Conservation (phyloP, 2,329 filamentous ascomycete species). For the Stagonosporopsis tanaceti region DNA sequence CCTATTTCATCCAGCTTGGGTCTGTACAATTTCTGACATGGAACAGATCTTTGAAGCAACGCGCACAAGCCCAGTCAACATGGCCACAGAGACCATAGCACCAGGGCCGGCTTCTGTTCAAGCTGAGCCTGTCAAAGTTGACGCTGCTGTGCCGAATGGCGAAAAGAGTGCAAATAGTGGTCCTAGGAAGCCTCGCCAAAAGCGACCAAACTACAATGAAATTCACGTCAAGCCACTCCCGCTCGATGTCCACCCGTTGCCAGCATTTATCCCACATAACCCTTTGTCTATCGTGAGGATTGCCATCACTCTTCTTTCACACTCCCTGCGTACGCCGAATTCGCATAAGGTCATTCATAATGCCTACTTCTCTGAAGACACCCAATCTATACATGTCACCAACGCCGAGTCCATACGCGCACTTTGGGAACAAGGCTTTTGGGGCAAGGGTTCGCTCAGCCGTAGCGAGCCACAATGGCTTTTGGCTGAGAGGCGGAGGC, state of each 20-base stretch:
- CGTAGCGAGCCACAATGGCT: constrained; percentile 96
- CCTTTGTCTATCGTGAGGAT: constrained; percentile 87
- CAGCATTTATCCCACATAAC: constrained; percentile 89
- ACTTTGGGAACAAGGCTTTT: constrained; percentile 97
- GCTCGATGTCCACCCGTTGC: constrained; percentile 81
- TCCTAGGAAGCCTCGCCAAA: constrained; percentile 39
- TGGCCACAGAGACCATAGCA: constrained; percentile 23
- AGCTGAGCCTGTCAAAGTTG: constrained; percentile 14
- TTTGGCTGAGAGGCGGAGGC: constrained; percentile 77
- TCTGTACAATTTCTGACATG: constrained; percentile 1
- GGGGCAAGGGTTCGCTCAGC: constrained; percentile 91
- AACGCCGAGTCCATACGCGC: constrained; percentile 78
- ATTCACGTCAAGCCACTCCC: constrained; percentile 85
- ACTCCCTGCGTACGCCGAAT: constrained; percentile 70
- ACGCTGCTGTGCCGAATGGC: constrained; percentile 16
- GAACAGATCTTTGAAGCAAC: constrained; percentile 1
- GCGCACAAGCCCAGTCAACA: constrained; percentile 11
- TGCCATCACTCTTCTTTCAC: constrained; percentile 77
- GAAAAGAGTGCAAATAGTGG: constrained; percentile 28
- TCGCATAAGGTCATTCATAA: constrained; percentile 72
- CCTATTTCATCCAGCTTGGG: neutral
- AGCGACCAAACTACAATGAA: constrained; percentile 68
- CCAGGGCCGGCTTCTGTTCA: constrained; percentile 17
- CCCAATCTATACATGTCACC: constrained; percentile 83
- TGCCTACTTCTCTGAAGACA: constrained; percentile 82